Evolutionary conservation across 192 early-diverging fungal species (phyloP).

Genomic region (Dissophora ornata): DNA sequence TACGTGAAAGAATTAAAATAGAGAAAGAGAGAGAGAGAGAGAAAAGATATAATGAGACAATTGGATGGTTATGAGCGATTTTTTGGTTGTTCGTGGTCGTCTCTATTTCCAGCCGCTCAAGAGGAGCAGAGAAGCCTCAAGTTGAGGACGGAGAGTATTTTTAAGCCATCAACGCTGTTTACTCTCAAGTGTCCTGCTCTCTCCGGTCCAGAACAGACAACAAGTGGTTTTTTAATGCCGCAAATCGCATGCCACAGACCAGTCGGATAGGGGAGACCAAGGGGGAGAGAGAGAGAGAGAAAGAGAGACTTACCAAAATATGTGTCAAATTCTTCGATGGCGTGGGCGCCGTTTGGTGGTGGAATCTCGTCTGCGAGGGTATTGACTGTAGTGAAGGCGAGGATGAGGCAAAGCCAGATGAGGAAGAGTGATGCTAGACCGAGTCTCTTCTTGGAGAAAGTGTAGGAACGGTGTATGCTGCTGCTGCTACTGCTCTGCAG

Average conservation of each 20-base stretch:
- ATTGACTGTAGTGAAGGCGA: conserved; percentile 20
- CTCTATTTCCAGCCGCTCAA: too few relatives aligned
- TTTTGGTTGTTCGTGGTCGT: conserved; percentile 3
- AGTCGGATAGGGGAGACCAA: too few relatives aligned
- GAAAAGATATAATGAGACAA: too few relatives aligned
- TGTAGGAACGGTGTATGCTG: neutral
- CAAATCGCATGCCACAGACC: too few relatives aligned
- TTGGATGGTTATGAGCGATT: conserved; percentile 9
- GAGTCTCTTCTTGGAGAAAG: conserved; percentile 1
- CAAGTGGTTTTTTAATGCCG: too few relatives aligned
- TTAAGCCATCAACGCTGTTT: too few relatives aligned
- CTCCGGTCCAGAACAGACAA: too few relatives aligned
- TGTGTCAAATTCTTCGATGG: conserved; percentile 18
- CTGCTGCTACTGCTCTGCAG: conserved; percentile 5
- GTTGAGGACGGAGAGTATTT: too few relatives aligned
- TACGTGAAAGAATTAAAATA: neutral
- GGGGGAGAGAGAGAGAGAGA: neutral
- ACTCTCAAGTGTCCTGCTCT: too few relatives aligned
- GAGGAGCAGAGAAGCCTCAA: too few relatives aligned
- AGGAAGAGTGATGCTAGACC: conserved; percentile 29
- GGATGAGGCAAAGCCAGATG: conserved; percentile 47
- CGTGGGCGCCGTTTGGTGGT: conserved; percentile 16
- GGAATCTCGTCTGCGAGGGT: conserved; percentile 20
- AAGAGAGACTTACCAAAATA: conserved; percentile 30
- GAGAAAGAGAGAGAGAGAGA: neutral